Evolutionary conservation across 1,284 basidiomycete genomes (phyloP), one percentile per base, ranked within the genome.

Genomic region (Entoloma clypeatum): DNA sequence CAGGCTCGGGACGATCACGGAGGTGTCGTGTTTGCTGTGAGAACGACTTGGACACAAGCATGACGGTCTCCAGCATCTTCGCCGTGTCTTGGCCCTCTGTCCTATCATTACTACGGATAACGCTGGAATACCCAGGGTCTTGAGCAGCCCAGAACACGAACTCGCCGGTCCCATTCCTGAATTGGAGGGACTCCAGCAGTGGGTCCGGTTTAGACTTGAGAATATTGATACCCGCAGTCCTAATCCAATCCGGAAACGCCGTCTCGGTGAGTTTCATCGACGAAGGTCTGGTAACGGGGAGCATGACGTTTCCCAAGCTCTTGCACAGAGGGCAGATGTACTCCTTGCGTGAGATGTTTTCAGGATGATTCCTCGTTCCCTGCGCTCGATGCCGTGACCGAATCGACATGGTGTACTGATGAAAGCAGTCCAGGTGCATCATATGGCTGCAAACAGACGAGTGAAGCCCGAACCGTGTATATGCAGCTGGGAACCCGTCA

Each of bases 291-390:
- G 79, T 72, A 4, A 94, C 81, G 0, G 96, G 95, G 3, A 99
- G 72, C 27, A 99, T 84, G 23, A 92, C 79, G 62, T 99, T 99
- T 7, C 95, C 94, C 1, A 99, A 72, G 52, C 89, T 92, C 68
- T 99, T 99, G 74, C 96, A 99, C n/a, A 99, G 67, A 0, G 96
- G 96, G 56, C 96, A 99, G 39, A 98, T 90, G 65, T 86, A 99
- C 61, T 99, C 96, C 59, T 89, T 88, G 30, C 96, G 76, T 13
- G 86, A 80, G 22, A 94, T 87, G 56, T 85, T 90, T 60, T 99
- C 95, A 0, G 96, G 95, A 56, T 98, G 95, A 53, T 95, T 94
- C 23, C 96, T 75, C 5, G 92, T 92, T 3, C 91, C 82, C 56
- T 99, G 95, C 0, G 84, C 74, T 4, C 87, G 79, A 61, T 99